A percentile compares a stretch with the other conserved stretches of the same genome.
These are phyloP conservation scores for Hymenoscyphus linearis DNA, from an alignment of 2,329 filamentous ascomycete species.

Conservation along the genomic window DNA sequence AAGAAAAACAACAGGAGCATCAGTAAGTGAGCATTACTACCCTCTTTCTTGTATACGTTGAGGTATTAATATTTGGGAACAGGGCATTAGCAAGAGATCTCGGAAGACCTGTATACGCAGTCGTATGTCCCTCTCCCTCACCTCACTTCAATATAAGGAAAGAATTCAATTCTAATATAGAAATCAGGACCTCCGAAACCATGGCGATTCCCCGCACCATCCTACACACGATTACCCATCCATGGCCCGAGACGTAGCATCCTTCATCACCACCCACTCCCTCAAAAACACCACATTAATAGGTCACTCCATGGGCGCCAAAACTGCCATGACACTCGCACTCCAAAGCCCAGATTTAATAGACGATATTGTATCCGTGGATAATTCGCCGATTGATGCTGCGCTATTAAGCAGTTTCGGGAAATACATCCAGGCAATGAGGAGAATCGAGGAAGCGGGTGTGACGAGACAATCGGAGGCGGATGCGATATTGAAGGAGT, in stretches of 20 bases:
- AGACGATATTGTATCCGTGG: constrained; percentile 71
- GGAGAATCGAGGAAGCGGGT: constrained; percentile 64
- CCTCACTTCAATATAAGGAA: no score
- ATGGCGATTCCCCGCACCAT: constrained; percentile 82
- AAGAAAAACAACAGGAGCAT: constrained; percentile 94
- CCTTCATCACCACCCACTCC: constrained; percentile 68
- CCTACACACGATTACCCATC: constrained; percentile 70
- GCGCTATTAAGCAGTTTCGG: constrained; percentile 69
- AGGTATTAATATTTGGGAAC: constrained; percentile 9
- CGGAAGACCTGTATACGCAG: constrained; percentile 71
- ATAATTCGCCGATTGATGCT: constrained; percentile 86
- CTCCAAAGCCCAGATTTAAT: constrained; percentile 64
- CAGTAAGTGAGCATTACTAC: constrained; percentile 73
- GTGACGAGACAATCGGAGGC: constrained; percentile 71
- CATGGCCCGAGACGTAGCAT: constrained; percentile 78
- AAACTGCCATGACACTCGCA: constrained; percentile 84
- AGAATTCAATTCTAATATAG: background rate
- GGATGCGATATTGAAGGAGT: constrained; percentile 69
- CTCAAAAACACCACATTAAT: constrained; percentile 72
- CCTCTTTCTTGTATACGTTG: no score
- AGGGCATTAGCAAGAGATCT: constrained; percentile 79
- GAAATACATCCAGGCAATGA: constrained; percentile 80
- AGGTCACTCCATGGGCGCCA: constrained; percentile 96
- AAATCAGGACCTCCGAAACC: constrained; percentile 77
- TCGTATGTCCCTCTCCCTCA: constrained; percentile 51